Base-by-base conservation (phyloP, 2,329 filamentous ascomycete genomes). In the Cadophora luteo-olivacea region DNA sequence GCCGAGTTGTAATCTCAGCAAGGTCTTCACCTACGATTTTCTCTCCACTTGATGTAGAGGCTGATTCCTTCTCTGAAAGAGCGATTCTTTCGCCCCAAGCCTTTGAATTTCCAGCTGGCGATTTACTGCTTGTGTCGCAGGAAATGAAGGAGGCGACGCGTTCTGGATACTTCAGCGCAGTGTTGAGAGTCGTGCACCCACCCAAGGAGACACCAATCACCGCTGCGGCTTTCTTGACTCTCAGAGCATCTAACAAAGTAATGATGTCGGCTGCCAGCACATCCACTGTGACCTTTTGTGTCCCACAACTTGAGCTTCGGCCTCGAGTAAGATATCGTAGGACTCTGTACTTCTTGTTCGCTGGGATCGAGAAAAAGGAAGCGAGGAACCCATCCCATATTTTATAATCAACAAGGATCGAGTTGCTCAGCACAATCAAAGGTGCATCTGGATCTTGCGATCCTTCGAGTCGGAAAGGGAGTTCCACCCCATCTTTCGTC, bases 171-270 rank as follows among this genome's bases (percentile, higher is more conserved):
- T 84, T 84, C 62, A 97, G 85, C 0, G 91, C 90, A 63, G 91
- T 89, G 77, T 91, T 90, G 61, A 96, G 85, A 0, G 90, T 85
- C 0, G 93, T 96, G 1, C 91, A 92, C 64, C 93, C 93, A 71
- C 93, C 93, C 78, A 96, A 88, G 45, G 89, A 92, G 3, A 97
- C 93, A 24, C 93, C 93, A 24, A 96, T 82, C 0, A 95, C 82
- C 0, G 86, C 84, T 41, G 90, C 86, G 0, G 92, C 87, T 74
- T 86, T 86, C 11, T 85, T 83, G 52, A 94, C 89, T 61, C 91
- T 87, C 36, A 97, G 84, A 0, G 90, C 87, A 64, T 89, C 84
- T 3, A 97, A 86, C 0, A 97, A 78, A 0, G 82, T 79, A 48
- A 84, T 82, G 25, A 96, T 82, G 76, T 97, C 93, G 8, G 86